Percentiles rank a stretch among this genome's conserved stretches.
Evolutionary conservation across 805 yeast genomes (phyloP).

Genomic region (Pichia phayaonensis): DNA sequence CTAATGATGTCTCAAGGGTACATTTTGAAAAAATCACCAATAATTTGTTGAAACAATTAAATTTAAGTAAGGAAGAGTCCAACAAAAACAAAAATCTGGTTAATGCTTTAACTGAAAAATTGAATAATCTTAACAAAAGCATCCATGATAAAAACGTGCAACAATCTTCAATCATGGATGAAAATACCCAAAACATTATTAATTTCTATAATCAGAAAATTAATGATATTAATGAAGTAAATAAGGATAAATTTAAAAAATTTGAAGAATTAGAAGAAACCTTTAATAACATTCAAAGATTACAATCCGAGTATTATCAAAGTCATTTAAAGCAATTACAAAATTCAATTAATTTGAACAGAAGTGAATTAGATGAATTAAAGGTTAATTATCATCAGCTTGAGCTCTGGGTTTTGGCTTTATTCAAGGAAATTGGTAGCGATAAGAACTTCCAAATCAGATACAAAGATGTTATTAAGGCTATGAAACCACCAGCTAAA

Average conservation of each 20-base stretch:
- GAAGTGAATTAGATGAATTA: not conserved
- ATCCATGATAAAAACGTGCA: not conserved
- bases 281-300: conserved; percentile 3
- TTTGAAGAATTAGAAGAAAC: conserved; percentile 1
- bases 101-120: not conserved
- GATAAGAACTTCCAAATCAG: conserved; percentile 2
- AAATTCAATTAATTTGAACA: not conserved
- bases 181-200: not conserved
- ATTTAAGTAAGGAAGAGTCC: not conserved
- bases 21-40: not conserved
- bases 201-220: not conserved
- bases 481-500: conserved; percentile 3
- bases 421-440: conserved; percentile 7
- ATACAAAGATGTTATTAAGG: not conserved
- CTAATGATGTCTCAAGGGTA: not conserved
- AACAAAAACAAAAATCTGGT: not conserved
- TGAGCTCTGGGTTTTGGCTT: conserved; percentile 4
- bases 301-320: conserved; percentile 4
- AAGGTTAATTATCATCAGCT: not conserved
- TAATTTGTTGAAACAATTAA: not conserved
- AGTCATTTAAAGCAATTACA: not conserved
- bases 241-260: not conserved
- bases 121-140: not conserved
- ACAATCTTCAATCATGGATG: not conserved
- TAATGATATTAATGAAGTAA: not conserved